These are phyloP conservation scores for Aurantiochytrium sp. DNA, from an alignment of 108 stramenopile genomes.

Conservation along the genomic window DNA sequence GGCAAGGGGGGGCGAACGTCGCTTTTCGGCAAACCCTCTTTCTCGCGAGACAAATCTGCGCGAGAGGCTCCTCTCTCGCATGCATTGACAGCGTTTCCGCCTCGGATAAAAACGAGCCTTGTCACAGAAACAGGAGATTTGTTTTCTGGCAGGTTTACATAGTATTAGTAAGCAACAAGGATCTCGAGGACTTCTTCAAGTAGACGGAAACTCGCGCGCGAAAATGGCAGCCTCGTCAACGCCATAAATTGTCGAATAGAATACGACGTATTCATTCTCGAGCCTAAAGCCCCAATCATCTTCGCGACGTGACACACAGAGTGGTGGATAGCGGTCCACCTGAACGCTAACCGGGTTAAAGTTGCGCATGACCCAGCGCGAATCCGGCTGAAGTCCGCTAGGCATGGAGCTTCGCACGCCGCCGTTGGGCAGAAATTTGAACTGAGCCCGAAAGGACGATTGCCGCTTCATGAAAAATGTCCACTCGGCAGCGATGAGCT, in stretches of 20 bases:
- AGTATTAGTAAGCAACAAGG: no score
- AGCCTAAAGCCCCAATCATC: neutral
- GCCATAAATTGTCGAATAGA: neutral
- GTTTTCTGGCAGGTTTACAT: no score
- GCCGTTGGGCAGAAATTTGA: neutral
- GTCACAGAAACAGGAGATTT: no score
- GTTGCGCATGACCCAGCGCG: neutral
- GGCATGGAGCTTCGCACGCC: neutral
- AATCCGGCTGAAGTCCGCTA: neutral
- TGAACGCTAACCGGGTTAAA: neutral
- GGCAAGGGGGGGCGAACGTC: no score
- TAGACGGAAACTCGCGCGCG: neutral
- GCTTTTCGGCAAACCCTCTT: no score
- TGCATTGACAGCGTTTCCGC: no score
- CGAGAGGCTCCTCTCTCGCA: no score
- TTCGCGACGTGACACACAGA: neutral
- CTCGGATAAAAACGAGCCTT: no score
- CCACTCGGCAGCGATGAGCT: neutral
- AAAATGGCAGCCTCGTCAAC: neutral
- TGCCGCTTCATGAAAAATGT: neutral
- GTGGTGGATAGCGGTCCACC: neutral
- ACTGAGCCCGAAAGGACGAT: neutral
- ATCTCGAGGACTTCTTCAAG: no score
- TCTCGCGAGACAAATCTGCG: no score
- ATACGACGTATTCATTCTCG: neutral